Conservation (phyloP, 2,329 filamentous ascomycete species). For the Exophiala sp. region DNA sequence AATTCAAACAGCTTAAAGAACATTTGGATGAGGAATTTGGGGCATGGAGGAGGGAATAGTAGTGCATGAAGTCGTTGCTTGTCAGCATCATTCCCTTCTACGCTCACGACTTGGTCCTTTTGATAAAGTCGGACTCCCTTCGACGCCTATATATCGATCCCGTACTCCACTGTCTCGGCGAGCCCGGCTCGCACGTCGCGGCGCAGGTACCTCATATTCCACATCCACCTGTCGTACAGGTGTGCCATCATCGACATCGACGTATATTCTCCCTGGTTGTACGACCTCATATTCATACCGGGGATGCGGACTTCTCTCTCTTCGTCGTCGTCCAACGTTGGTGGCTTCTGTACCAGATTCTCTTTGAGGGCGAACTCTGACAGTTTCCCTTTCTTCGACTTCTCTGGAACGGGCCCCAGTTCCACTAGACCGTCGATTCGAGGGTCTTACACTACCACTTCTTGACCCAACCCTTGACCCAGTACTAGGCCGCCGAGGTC, state of each 20-base stretch:
- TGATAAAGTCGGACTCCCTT: not conserved
- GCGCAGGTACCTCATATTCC: conserved; percentile 1
- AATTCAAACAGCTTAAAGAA: conserved; percentile 68
- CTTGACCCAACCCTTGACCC: conserved; percentile 13
- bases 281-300: conserved; percentile 23
- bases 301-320: conserved; percentile 7
- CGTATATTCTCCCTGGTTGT: conserved; percentile 20
- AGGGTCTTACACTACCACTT: conserved; percentile 6
- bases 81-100: not conserved
- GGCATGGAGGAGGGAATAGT: conserved; percentile 64
- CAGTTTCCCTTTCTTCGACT: conserved; percentile 7
- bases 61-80: conserved; percentile 14
- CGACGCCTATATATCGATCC: not conserved
- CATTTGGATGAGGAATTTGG: conserved; percentile 75
- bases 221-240: not conserved
- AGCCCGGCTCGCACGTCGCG: not conserved
- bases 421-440: conserved; percentile 7
- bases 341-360: conserved; percentile 3
- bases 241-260: conserved; percentile 14
- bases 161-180: conserved; percentile 5
- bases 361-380: not conserved
- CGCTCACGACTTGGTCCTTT: not conserved
- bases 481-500: conserved; percentile 11
- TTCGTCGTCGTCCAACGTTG: conserved; percentile 4
- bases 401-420: conserved; percentile 7